Evolutionary conservation across 2,329 filamentous ascomycete genomes (phyloP), one percentile per base, ranked within the genome.

Genomic region (Zalaria obscura): DNA sequence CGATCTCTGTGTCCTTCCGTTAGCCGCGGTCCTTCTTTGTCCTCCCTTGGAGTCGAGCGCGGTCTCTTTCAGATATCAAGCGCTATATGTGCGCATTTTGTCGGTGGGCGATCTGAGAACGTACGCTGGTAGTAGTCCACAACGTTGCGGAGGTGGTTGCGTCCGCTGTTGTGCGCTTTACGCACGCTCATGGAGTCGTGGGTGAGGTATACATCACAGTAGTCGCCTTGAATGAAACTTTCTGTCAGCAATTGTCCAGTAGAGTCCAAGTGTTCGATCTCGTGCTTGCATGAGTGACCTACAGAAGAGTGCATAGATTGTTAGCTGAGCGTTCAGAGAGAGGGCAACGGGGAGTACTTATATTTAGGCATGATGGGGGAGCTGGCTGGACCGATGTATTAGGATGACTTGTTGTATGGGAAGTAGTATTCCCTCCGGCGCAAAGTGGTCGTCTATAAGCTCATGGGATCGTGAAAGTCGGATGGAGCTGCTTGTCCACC

Each of bases 151-250:
- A 98, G 69, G 60, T 98, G 91, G 68, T 98, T 98, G 55, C 89
- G 79, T 48, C 91, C 91, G 60, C 78, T 83, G 71, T 98, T 98
- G 67, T 98, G 91, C 39, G 91, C 91, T 70, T 96, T 96, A 55
- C 91, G 88, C 66, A 98, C 91, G 67, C 87, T 94, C 89, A 96
- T 96, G 36, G 87, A 94, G 73, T 98, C 91, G 75, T 98, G 91
- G 52, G 91, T 98, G 55, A 98, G 83, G 75, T 98, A 98, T 64
- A 98, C 91, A 82, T 98, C 91, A 76, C 91, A 98, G 67, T 98
- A 98, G 65, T 98, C 91, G 73, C 88, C 42, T 44, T 26, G 18
- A 10, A 25, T 35, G 34, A 25, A 43, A 36, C 38, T 25, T 39
- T 25, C 28, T 7, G 10, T 40, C 25, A 2, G 1, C 32, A 8